Percentiles rank a stretch among this genome's conserved stretches.
Evolutionary conservation across 306 rosid genomes (phyloP).

Genomic region (Malus fusca): DNA sequence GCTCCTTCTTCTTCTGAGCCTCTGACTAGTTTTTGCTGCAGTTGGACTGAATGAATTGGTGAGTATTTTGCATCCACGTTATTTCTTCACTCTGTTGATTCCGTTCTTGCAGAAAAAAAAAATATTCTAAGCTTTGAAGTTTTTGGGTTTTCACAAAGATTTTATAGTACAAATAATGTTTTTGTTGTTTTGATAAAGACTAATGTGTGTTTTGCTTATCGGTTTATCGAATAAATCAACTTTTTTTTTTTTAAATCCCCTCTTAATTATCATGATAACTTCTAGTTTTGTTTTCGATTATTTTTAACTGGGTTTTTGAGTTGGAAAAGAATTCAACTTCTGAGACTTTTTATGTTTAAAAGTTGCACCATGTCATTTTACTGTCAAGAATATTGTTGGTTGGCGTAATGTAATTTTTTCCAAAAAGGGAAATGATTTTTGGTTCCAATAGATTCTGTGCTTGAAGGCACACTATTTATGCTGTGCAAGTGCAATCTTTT

Average conservation of each 20-base stretch:
- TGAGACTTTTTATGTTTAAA: not conserved
- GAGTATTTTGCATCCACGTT: not conserved
- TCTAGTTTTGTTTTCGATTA: not conserved
- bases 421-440: not conserved
- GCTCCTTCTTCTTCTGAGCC: not conserved
- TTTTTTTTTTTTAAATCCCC: not conserved
- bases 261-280: not conserved
- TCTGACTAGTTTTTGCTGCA: conserved; percentile 5
- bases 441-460: not conserved
- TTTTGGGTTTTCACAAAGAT: not conserved
- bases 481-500: not conserved
- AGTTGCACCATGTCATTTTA: not conserved
- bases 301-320: conserved; percentile 2
- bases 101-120: not conserved
- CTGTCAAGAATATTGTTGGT: not conserved
- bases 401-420: not conserved
- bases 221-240: not conserved
- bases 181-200: not conserved
- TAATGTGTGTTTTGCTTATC: not conserved
- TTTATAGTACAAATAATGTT: not conserved
- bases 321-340: not conserved
- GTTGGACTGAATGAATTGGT: conserved; percentile 15
- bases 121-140: not conserved
- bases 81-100: too few species aligned
- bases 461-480: not conserved